Evolutionary conservation across 371 early-diverging fungal species (phyloP).

Genomic region (Mycotypha africana): DNA sequence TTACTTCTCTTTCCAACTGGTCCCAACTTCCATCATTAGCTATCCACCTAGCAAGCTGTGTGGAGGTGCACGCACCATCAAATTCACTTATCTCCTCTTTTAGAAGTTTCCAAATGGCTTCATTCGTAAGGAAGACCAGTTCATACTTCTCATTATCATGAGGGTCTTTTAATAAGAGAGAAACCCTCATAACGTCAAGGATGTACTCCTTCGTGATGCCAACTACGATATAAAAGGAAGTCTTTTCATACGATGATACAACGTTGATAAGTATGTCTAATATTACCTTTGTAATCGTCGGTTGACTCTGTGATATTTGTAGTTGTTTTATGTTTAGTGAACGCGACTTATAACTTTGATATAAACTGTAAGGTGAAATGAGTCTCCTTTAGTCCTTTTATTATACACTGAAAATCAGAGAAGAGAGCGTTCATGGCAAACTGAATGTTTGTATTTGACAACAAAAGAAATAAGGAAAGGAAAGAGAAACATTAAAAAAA

Average conservation of each 20-base stretch:
- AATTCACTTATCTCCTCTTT: conserved; percentile 2
- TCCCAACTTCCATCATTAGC: conserved; percentile 2
- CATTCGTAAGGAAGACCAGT: neutral
- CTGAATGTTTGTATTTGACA: no score
- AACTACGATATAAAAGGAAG: conserved; percentile 2
- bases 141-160: conserved; percentile 4
- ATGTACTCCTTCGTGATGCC: conserved; percentile 3
- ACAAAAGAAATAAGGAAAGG: no score
- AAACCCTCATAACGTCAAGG: conserved; percentile 3
- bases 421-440: no score
- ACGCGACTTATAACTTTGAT: no score
- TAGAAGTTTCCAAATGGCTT: conserved; percentile 3
- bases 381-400: no score
- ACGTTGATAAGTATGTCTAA: conserved; percentile 2
- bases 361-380: no score
- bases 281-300: conserved; percentile 1
- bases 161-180: conserved; percentile 1
- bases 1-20: neutral
- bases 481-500: no score
- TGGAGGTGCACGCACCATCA: neutral
- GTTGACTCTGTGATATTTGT: no score
- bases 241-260: conserved; percentile 2
- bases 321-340: no score
- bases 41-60: conserved; percentile 4
- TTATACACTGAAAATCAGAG: no score